Base-by-base conservation (phyloP, 345 rosid genomes). In the Brassica rapa region DNA sequence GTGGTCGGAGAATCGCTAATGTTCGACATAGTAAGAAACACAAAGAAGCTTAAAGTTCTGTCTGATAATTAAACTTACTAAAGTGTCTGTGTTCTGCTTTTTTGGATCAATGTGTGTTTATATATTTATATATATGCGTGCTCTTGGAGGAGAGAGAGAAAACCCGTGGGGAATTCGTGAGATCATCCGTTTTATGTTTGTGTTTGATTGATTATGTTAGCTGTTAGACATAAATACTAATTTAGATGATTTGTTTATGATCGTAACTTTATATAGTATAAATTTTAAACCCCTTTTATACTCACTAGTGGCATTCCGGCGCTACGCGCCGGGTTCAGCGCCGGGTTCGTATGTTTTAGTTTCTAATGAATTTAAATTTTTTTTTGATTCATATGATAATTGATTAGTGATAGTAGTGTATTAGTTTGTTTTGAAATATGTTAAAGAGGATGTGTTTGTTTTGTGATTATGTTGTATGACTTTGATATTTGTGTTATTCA, bases 141-240 rank as follows among this genome's bases (percentile, higher is more conserved):
- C 14, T 37, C 7, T 65, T 30, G 23, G 49, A 41, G 19, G 25
- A 64, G 46, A 62, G 60, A 70, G 6, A 33, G 35, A 63, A 27
- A 41, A 21, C 62, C 73, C 79, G 82, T 80, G 82, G 82, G 75
- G 1, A 53, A 23, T 15, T 74, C 75, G 75, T 27, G 33, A 24
- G 74, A 51, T 68, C 35, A 1, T 73, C 75, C 74, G 78, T 73
- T 73, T 73, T 77, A 8, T 65, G 57, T 12, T 19, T n/a, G 11
- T 77, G 51, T 15, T 70, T 51, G 30, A n/a, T 33, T 37, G 70
- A 62, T 16, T 32, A 71, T 59, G 30, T 23, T 59, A 24, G 81
- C 72, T 78, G 81, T 62, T 72, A 21, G 30, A 30, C 77, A 71
- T 63, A 10, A 24, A 70, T 53, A 35, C 30, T 8, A 0, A n/a